These are phyloP conservation scores for Typha latifolia DNA, from an alignment of 176 grass and related monocot genomes.

Conservation along the genomic window DNA sequence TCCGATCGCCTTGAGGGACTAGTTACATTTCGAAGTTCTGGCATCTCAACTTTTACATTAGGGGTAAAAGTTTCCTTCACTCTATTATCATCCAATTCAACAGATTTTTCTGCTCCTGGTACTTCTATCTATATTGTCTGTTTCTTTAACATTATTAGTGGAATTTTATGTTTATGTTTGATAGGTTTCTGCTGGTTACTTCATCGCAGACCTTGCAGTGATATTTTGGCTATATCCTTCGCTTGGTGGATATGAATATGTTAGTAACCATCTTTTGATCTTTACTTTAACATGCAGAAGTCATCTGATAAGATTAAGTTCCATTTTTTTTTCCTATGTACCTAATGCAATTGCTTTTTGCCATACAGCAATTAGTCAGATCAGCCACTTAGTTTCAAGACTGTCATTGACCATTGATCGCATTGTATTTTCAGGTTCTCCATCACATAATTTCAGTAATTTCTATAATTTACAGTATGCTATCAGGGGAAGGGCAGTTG, in stretches of 20 bases:
- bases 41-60: conserved; percentile 73
- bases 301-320: conserved; percentile 4
- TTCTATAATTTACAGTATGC: conserved; percentile 60
- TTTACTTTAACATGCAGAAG: background rate
- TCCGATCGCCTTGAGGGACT: conserved; percentile 68
- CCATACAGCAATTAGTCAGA: too few species aligned
- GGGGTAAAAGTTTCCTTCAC: conserved; percentile 45
- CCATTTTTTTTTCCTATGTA: conserved; percentile 7
- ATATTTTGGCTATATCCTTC: conserved; percentile 87
- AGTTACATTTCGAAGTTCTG: conserved; percentile 67
- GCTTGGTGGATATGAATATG: conserved; percentile 93
- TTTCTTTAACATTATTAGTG: conserved; percentile 8
- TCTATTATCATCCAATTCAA: conserved; percentile 8
- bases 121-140: background rate
- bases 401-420: conserved; percentile 10
- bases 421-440: conserved; percentile 53
- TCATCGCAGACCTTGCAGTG: conserved; percentile 79
- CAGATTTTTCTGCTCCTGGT: conserved; percentile 11
- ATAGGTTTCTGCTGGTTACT: conserved; percentile 93
- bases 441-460: conserved; percentile 78
- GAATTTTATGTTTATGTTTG: conserved; percentile 23
- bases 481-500: conserved; percentile 79
- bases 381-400: too few species aligned
- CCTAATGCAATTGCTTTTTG: background rate
- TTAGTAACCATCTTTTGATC: conserved; percentile 37